Conservation (phyloP, 164 flowering plant genomes). For the Brasenia schreberi region DNA sequence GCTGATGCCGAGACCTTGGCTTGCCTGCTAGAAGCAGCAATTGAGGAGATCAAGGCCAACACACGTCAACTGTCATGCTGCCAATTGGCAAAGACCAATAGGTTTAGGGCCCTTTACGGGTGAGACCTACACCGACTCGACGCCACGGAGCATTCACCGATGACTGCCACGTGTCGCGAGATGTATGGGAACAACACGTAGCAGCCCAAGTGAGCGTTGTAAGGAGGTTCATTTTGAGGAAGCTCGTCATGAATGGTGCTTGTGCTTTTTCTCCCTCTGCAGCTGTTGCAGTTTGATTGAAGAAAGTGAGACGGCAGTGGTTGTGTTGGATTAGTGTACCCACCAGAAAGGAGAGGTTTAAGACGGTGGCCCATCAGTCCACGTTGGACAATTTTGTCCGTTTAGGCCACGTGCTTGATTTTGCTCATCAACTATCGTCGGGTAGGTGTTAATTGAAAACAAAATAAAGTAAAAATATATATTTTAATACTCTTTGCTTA, state of each 20-base stretch:
- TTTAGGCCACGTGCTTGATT: too few species aligned
- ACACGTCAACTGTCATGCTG: slow-evolving; percentile 35
- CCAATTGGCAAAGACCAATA: slow-evolving; percentile 45
- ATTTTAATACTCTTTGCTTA: too few species aligned
- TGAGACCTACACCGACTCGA: slow-evolving; percentile 53
- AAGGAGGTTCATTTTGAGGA: slow-evolving; percentile 19
- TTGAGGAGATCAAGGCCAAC: slow-evolving; percentile 39
- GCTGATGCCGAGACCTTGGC: slow-evolving; percentile 8
- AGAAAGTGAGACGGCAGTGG: too few species aligned
- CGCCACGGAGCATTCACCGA: slow-evolving; percentile 47
- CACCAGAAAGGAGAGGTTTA: too few species aligned
- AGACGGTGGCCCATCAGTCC: too few species aligned
- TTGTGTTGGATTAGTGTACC: too few species aligned
- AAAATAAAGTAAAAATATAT: too few species aligned
- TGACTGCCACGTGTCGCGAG: slow-evolving; percentile 15
- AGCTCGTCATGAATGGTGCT: not conserved
- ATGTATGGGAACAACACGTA: slow-evolving; percentile 47
- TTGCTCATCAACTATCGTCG: too few species aligned
- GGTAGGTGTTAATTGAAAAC: too few species aligned
- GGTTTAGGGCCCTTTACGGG: slow-evolving; percentile 22
- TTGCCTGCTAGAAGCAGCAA: slow-evolving; percentile 25
- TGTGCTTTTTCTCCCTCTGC: not conserved
- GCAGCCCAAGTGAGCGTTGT: slow-evolving; percentile 25
- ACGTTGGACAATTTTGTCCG: too few species aligned
- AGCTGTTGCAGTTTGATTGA: not conserved